Base-by-base conservation (phyloP, 495 filamentous ascomycete species). In the Umbilicaria muhlenbergii region DNA sequence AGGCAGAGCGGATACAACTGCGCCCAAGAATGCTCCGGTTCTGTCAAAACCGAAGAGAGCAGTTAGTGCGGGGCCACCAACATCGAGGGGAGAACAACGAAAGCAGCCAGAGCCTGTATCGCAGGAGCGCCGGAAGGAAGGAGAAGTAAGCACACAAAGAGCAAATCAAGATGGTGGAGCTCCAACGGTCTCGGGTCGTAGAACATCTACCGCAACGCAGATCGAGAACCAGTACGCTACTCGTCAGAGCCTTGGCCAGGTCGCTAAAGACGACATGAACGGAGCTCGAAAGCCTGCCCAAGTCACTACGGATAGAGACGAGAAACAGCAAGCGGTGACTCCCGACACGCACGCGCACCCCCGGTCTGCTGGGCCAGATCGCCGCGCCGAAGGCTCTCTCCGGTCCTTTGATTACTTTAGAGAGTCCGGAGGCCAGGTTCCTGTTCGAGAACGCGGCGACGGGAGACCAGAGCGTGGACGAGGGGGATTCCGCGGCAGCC, bases 401-500 rank as follows among this genome's bases (percentile, higher is more conserved):
- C 51, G 49, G 46, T 38, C 41, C 3, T 36, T 46, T 11, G 55
- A 59, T 11, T 39, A 47, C 34, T 39, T 50, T 4, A 44, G 43
- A 42, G 51, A 56, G 6, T 47, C 47, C 54, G 54, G 60, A 58
- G 21, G 36, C 14, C 40, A 36, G 36, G 11, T 36, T 5, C 32
- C 47, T 12, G 11, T 31, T 36, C 61, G 63, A 35, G 72, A 75
- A 44, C 59, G 70, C 36, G 56, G 53, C 32, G 70, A 74, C 36
- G 58, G 62, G 39, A 68, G 71, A 39, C 47, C 63, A 37, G 71
- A 74, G 24, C 67, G 72, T 47, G 67, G 69, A 40, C 69, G 75
- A 40, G 68, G 70, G 43, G 63, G 66, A 28, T 71, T 68, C 53
- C 71, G 74, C 41, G 71, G 71, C 37, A 60, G 74, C 41, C 70